Evolutionary conservation across 306 rosid genomes (phyloP).

Genomic region (Glycine soja): DNA sequence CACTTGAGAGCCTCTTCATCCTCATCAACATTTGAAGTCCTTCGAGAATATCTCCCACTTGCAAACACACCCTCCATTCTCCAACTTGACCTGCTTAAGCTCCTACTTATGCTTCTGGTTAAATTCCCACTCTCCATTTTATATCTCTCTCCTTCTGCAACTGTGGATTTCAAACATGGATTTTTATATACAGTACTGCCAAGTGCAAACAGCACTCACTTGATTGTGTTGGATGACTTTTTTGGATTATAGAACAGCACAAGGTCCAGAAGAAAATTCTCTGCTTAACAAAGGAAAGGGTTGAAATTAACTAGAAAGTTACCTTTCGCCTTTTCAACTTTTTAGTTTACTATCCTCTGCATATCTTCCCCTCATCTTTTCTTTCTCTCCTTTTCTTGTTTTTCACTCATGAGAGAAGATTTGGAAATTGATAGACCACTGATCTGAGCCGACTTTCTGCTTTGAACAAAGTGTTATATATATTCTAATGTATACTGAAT

Average conservation of each 20-base stretch:
- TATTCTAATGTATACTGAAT: not conserved
- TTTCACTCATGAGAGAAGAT: constrained; percentile 8
- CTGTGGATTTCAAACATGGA: not conserved
- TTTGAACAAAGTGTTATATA: not conserved
- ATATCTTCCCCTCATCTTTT: not conserved
- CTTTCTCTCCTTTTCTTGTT: not conserved
- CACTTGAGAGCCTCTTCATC: constrained; percentile 91
- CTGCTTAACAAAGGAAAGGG: not conserved
- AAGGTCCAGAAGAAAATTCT: not conserved
- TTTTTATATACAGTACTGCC: not conserved
- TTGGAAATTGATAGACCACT: constrained; percentile 14
- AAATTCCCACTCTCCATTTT: constrained; percentile 61
- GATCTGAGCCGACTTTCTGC: not conserved
- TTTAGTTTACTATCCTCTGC: too few species aligned
- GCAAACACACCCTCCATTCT: constrained; percentile 74
- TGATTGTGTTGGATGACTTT: not conserved
- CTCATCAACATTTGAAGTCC: constrained; percentile 61
- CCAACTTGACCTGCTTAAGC: constrained; percentile 74
- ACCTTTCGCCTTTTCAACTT: not conserved
- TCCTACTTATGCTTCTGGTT: constrained; percentile 61
- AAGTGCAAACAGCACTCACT: constrained; percentile 39
- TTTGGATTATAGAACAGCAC: not conserved
- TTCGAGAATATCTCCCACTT: constrained; percentile 58
- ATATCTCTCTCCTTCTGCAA: not conserved
- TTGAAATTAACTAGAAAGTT: constrained; percentile 24